Conservation (phyloP, 345 rosid species). For the Rhizophora apiculata region DNA sequence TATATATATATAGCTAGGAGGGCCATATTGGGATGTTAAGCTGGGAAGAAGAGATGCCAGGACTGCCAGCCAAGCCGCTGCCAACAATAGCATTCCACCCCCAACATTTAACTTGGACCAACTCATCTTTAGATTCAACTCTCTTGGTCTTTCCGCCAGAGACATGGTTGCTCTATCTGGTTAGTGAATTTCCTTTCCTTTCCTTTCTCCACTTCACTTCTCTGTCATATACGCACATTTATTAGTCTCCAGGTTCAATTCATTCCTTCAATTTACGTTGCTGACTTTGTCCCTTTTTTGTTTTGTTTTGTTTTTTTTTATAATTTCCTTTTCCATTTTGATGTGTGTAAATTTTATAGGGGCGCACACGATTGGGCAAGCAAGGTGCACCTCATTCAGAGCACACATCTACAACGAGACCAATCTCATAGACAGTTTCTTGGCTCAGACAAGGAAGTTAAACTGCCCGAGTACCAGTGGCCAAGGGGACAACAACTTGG, state of each 20-base stretch:
- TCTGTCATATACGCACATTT: too few species aligned
- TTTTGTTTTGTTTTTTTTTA: too few species aligned
- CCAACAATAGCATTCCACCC: conserved; percentile 67
- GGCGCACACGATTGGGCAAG: conserved; percentile 45
- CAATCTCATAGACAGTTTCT: conserved; percentile 25
- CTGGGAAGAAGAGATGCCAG: conserved; percentile 84
- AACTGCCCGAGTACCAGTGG: conserved; percentile 33
- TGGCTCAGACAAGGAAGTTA: conserved; percentile 27
- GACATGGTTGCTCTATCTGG: conserved; percentile 89
- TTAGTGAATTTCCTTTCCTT: conserved; percentile 14
- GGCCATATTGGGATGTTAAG: conserved; percentile 74
- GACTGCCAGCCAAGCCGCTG: conserved; percentile 73
- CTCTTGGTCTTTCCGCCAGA: conserved; percentile 63
- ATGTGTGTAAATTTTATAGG: conserved; percentile 9
- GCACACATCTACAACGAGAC: conserved; percentile 42
- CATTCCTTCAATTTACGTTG: too few species aligned
- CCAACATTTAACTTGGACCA: conserved; percentile 58
- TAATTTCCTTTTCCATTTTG: too few species aligned
- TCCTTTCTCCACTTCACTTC: background rate
- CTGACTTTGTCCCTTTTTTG: too few species aligned
- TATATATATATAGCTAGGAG: conserved; percentile 54
- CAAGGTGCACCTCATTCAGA: conserved; percentile 43
- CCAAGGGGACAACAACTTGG: conserved; percentile 30
- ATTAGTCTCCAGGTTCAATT: too few species aligned
- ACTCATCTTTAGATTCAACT: conserved; percentile 51